Evolutionary conservation across 73 alveolate genomes (phyloP).

Genomic region (Paramecium bursaria): DNA sequence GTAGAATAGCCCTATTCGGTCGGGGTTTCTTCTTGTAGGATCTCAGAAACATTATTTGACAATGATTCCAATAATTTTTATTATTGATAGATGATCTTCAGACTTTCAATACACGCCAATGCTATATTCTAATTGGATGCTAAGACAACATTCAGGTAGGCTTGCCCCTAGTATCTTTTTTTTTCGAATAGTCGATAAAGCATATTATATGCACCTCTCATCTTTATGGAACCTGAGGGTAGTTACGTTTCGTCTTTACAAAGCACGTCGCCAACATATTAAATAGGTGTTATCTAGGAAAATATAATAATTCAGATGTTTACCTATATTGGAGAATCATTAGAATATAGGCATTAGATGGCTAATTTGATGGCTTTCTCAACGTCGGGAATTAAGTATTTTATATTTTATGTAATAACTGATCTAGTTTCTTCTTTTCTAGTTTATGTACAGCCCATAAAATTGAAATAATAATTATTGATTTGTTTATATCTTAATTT

Average conservation of each 20-base stretch:
- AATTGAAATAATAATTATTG: too few species aligned
- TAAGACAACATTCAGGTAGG: background rate
- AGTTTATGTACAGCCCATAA: too few species aligned
- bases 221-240: conserved; percentile 41
- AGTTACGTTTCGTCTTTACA: conserved; percentile 6
- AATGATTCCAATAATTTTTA: background rate
- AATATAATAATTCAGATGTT: background rate
- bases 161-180: background rate
- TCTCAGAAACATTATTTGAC: too few species aligned
- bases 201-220: conserved; percentile 32
- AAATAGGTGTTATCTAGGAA: conserved; percentile 8
- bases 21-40: conserved; percentile 30
- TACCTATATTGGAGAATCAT: too few species aligned
- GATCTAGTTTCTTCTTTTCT: too few species aligned
- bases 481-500: too few species aligned
- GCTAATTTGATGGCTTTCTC: too few species aligned
- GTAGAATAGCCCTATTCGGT: conserved; percentile 4
- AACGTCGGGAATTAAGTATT: too few species aligned
- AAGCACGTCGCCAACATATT: background rate
- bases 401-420: too few species aligned
- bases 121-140: background rate
- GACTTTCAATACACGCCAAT: background rate
- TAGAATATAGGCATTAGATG: too few species aligned
- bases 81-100: background rate
- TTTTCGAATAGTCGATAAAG: background rate